phyloP scores from a whole-genome alignment of 306 rosid genomes.

The Urtica urens region DNA sequence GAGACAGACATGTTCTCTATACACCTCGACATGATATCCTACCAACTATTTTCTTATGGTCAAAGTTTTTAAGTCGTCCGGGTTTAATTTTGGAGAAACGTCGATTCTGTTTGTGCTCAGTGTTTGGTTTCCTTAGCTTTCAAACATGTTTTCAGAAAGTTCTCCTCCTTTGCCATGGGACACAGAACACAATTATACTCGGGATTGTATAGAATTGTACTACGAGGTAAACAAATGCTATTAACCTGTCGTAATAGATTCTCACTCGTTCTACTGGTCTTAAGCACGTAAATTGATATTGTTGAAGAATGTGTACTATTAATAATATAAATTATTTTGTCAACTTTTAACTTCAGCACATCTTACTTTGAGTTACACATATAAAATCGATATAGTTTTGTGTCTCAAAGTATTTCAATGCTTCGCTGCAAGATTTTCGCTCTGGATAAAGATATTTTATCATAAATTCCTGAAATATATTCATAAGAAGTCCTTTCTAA shows the following conservation, averaged over 20 bases:
- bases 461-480: no score
- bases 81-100: not conserved
- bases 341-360: no score
- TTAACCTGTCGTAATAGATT: constrained; percentile 3
- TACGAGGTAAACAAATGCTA: constrained; percentile 57
- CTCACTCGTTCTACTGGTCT: constrained; percentile 10
- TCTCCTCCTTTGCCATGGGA: constrained; percentile 73
- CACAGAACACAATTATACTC: constrained; percentile 51
- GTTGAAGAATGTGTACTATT: no score
- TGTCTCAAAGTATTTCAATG: no score
- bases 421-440: no score
- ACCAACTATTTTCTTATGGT: constrained; percentile 5
- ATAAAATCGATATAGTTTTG: no score
- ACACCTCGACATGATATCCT: constrained; percentile 96
- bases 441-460: no score
- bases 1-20: constrained; percentile 81
- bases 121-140: constrained; percentile 43
- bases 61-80: not conserved
- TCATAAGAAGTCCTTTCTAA: no score
- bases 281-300: no score
- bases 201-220: constrained; percentile 57
- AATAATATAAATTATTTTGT: no score
- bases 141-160: constrained; percentile 71
- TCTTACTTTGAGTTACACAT: no score
- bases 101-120: not conserved